phyloP scores from a whole-genome alignment of 129 eudicot genomes.

The Flaveria robusta region DNA sequence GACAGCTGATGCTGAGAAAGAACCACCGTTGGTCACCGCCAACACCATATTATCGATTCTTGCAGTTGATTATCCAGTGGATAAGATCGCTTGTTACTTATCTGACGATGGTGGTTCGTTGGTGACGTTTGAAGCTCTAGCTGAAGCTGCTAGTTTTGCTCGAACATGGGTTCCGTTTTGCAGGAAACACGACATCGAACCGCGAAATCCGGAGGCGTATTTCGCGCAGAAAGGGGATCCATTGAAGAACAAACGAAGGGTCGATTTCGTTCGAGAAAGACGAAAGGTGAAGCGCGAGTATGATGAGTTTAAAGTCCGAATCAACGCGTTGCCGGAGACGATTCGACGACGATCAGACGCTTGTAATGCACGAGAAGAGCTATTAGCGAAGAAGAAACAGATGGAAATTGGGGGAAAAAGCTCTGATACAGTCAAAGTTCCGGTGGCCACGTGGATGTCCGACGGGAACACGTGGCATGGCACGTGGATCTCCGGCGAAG shows the following conservation, averaged over 20 bases:
- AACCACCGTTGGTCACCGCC: slow-evolving; percentile 61
- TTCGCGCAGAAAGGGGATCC: slow-evolving; percentile 66
- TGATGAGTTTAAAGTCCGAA: slow-evolving; percentile 69
- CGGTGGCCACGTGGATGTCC: slow-evolving; percentile 67
- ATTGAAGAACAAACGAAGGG: slow-evolving; percentile 59
- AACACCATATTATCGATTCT: slow-evolving; percentile 58
- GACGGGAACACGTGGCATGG: slow-evolving; percentile 78
- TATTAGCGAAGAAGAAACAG: slow-evolving; percentile 57
- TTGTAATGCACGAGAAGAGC: slow-evolving; percentile 67
- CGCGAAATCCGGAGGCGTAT: slow-evolving; percentile 65
- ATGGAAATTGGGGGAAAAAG: slow-evolving; percentile 38
- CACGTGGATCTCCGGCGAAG: slow-evolving; percentile 47
- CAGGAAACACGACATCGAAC: slow-evolving; percentile 62
- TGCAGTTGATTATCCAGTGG: slow-evolving; percentile 61
- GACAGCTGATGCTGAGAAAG: slow-evolving; percentile 65
- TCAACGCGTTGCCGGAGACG: slow-evolving; percentile 64
- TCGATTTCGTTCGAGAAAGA: slow-evolving; percentile 64
- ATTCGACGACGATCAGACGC: slow-evolving; percentile 71
- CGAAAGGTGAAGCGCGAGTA: slow-evolving; percentile 71
- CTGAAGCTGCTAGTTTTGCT: slow-evolving; percentile 76
- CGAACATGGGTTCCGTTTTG: slow-evolving; percentile 71
- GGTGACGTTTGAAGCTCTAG: slow-evolving; percentile 70
- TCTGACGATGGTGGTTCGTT: slow-evolving; percentile 78
- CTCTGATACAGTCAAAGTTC: slow-evolving; percentile 41
- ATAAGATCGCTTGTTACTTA: slow-evolving; percentile 59